phyloP scores from a whole-genome alignment of 164 flowering plant genomes.

The Taxillus chinensis region DNA sequence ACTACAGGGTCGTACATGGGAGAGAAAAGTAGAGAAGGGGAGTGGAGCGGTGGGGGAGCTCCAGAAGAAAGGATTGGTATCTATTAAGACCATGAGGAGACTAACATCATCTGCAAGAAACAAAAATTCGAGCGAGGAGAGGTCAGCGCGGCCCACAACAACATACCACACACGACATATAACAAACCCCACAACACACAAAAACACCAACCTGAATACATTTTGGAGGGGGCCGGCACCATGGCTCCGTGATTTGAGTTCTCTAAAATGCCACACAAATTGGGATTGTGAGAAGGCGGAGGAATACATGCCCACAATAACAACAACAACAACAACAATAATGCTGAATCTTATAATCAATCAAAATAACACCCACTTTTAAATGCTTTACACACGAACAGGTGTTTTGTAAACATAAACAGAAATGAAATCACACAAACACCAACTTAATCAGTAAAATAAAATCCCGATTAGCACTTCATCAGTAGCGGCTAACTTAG shows the following conservation, averaged over 20 bases:
- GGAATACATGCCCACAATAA: no score
- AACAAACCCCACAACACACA: neutral
- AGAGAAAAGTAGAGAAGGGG: conserved; percentile 53
- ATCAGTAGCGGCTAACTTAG: no score
- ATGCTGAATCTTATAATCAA: no score
- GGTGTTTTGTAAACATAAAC: no score
- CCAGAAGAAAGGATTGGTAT: conserved; percentile 90
- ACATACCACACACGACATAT: neutral
- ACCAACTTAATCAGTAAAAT: no score
- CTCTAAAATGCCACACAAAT: no score
- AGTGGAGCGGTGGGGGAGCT: conserved; percentile 25
- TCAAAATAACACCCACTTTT: no score
- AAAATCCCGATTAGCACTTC: no score
- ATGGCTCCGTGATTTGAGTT: neutral
- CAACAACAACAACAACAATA: no score
- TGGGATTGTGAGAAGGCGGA: no score
- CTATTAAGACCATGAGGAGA: conserved; percentile 64
- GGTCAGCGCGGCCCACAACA: neutral
- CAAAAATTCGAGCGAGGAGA: neutral
- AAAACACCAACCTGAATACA: neutral
- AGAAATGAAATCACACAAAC: no score
- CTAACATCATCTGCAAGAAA: conserved; percentile 79
- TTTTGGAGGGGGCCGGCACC: neutral
- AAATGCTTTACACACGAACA: no score
- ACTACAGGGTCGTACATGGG: conserved; percentile 35